These are phyloP conservation scores for Skeletonema marinoi DNA, from an alignment of 108 stramenopile genomes.

Conservation along the genomic window DNA sequence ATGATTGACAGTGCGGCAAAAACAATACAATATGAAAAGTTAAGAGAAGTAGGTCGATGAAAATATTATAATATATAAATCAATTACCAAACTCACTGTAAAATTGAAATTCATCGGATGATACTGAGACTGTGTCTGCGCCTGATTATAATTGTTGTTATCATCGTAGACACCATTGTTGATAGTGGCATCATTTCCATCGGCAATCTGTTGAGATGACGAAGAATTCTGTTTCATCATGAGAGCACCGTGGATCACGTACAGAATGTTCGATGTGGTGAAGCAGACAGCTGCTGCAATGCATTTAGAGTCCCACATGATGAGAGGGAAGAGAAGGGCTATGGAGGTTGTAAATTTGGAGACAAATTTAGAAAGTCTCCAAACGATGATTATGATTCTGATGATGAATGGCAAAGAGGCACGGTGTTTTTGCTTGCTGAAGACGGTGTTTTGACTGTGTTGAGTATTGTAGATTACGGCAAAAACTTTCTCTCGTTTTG, in stretches of 20 bases:
- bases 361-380: too few relatives aligned
- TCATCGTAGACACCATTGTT: not conserved
- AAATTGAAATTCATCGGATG: not conserved
- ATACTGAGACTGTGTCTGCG: not conserved
- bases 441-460: too few relatives aligned
- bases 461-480: too few relatives aligned
- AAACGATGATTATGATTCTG: too few relatives aligned
- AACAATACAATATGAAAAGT: too few relatives aligned
- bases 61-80: not conserved
- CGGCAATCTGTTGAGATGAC: not conserved
- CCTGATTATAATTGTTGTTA: not conserved
- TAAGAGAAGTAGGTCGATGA: not conserved
- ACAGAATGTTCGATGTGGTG: constrained; percentile 30
- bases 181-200: not conserved
- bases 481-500: too few relatives aligned
- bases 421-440: too few relatives aligned
- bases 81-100: not conserved
- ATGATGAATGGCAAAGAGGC: too few relatives aligned
- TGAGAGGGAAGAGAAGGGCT: not conserved
- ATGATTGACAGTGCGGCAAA: too few relatives aligned
- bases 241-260: constrained; percentile 12
- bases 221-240: not conserved
- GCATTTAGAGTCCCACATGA: constrained; percentile 48
- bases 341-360: too few relatives aligned
- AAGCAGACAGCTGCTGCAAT: constrained; percentile 30